Percentiles rank a stretch among this genome's conserved stretches.
These are phyloP conservation scores for Shiraia sp. DNA, from an alignment of 2,329 filamentous ascomycete genomes.

Conservation along the genomic window DNA sequence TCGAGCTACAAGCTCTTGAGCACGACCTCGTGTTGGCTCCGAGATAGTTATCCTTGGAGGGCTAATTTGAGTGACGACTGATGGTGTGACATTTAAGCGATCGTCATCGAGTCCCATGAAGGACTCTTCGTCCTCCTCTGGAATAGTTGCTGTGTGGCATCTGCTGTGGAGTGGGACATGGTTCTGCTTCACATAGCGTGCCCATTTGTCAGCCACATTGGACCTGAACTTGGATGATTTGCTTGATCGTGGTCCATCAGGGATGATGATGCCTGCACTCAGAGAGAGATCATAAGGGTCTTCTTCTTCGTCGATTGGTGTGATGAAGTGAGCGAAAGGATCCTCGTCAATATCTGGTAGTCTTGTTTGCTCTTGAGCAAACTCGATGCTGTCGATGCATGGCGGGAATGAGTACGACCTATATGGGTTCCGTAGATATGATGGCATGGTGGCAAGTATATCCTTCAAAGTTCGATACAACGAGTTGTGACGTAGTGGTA, in stretches of 20 bases:
- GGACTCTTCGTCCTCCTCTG: conserved; percentile 42
- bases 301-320: conserved; percentile 47
- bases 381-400: conserved; percentile 34
- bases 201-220: conserved; percentile 46
- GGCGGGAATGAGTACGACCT: conserved; percentile 43
- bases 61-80: conserved; percentile 33
- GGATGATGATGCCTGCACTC: conserved; percentile 44
- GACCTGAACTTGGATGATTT: conserved; percentile 46
- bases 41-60: conserved; percentile 31
- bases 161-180: conserved; percentile 36
- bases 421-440: conserved; percentile 30
- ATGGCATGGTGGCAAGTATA: conserved; percentile 38
- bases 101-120: conserved; percentile 44
- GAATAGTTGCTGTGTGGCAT: conserved; percentile 33
- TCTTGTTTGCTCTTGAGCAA: conserved; percentile 17
- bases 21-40: conserved; percentile 42
- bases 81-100: conserved; percentile 36
- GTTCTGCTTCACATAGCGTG: conserved; percentile 44
- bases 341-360: conserved; percentile 49
- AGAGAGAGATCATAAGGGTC: conserved; percentile 45
- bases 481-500: conserved; percentile 26
- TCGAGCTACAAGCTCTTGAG: conserved; percentile 39
- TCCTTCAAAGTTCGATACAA: conserved; percentile 26
- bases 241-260: conserved; percentile 31
- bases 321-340: conserved; percentile 49